Evolutionary conservation across 208 protist species (phyloP), one percentile per base, ranked within the genome.

Genomic region (Trypanosoma caninum): DNA sequence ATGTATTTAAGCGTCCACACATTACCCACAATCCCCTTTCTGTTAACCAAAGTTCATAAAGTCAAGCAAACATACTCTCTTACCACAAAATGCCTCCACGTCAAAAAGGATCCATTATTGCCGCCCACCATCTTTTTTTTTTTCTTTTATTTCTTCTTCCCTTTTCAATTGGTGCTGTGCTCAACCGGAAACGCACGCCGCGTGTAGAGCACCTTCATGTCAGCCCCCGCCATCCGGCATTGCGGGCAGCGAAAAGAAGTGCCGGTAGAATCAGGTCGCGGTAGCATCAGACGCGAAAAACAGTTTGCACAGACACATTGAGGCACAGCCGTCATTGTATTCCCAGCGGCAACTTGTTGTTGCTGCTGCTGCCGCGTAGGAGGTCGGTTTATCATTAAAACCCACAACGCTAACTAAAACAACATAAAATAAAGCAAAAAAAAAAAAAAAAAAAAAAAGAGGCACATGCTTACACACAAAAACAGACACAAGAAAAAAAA

Each of bases 241-340:
- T 92, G 75, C 14, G 78, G 73, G 58, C 88, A 95, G 62, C 92
- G 88, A 74, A 87, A 85, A 10, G 80, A 74, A 22, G 76, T 78
- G 40, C 71, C 73, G 14, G 64, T 71, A 9, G 74, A 53, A 20
- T 76, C 72, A 9, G 87, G 56, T 10, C 84, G 74, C 2, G 89
- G 89, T 23, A 91, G 72, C 22, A 67, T 58, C 25, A 85, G 46
- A 10, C 72, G 70, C 27, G 79, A 74, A 45, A 87, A 66, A 60
- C 89, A 95, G 25, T 79, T 91, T 23, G 82, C 76, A 63, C 89
- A 95, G 13, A 91, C 68, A 63, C 83, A 95, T 68, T 82, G 63
- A 7, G 60, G 69, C 10, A n/a, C 5, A 1, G 65, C 13, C 7
- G 31, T 22, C 0, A 10, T 14, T 27, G 34, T 9, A 27, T 27